A percentile compares a stretch with the other conserved stretches of the same genome.
Conservation (phyloP, 345 rosid genomes). For the Camelina sativa region DNA sequence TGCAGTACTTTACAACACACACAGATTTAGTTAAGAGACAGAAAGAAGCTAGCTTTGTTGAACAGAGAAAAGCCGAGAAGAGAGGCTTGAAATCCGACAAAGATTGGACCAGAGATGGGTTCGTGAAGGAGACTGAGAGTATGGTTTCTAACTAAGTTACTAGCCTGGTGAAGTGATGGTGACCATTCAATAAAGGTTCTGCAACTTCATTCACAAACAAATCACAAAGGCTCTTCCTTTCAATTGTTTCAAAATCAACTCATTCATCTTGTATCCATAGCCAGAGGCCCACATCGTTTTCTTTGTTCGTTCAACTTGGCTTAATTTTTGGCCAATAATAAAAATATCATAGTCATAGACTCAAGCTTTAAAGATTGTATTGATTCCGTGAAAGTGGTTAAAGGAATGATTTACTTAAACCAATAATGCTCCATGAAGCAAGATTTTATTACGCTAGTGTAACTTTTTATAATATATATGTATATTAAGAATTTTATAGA, state of each 20-base stretch:
- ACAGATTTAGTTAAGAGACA: too few relatives aligned
- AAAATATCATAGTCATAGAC: background rate
- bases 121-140: conserved; percentile 85
- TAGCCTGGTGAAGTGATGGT: conserved; percentile 20
- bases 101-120: conserved; percentile 99
- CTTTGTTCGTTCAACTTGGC: background rate
- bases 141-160: conserved; percentile 81
- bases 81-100: conserved; percentile 92
- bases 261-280: background rate
- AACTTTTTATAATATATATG: too few relatives aligned
- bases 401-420: too few relatives aligned
- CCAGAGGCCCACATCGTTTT: conserved; percentile 11
- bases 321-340: background rate
- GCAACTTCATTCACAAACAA: too few relatives aligned
- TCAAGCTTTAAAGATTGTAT: background rate
- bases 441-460: too few relatives aligned
- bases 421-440: too few relatives aligned
- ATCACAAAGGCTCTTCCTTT: conserved; percentile 2
- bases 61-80: too few relatives aligned
- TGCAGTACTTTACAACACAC: conserved; percentile 87
- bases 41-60: too few relatives aligned
- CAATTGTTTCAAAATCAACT: background rate
- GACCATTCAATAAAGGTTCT: too few relatives aligned
- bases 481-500: too few relatives aligned
- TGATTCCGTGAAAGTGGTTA: too few relatives aligned